Base-by-base conservation (phyloP, 2,329 filamentous ascomycete species). In the Exophiala sp. region DNA sequence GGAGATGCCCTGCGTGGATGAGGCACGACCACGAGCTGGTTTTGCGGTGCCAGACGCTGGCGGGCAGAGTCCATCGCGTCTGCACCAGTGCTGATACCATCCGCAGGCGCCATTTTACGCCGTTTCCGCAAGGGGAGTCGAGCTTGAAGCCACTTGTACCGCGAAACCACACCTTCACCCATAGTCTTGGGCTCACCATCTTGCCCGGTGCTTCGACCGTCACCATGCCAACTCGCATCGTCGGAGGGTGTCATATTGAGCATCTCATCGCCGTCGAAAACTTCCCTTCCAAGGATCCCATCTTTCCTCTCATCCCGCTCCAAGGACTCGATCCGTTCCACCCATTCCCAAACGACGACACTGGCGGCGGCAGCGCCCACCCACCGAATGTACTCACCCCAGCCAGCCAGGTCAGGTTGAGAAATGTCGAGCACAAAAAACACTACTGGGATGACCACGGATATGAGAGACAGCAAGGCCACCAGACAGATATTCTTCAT, bases 321-420 rank as follows among this genome's bases (percentile, higher is more conserved):
- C 54, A 95, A 69, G 0, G 89, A 88, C 66, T 96, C 90, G 42
- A 96, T 96, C 21, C 90, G 80, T 68, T 96, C 90, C 2, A 96
- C 90, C 90, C 90, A 96, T 68, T 96, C 90, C 90, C 90, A 96
- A 1, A 96, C 90, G 18, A 95, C 87, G n/a, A 95, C 90, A 68
- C 88, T 95, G 22, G 90, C 90, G 1, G 89, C 89, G 0, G 90
- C 89, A 1, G 89, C 89, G 41, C 90, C 90, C n/a, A 95, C 90
- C 90, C 90, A 96, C 62, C 89, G 78, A 39, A 95, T 90, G 64
- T 95, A 96, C 63, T 95, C 90, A 64, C 90, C 90, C 90, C 90
- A 96, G 7, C 86, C 88, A 32, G 87, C 87, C 54, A 95, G 84
- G 54, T 88, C 82, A 21, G 88, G 85, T 62, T 91, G 84, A 7